Evolutionary conservation across 2,329 filamentous ascomycete species (phyloP).

Genomic region (Calonectria honghensis): DNA sequence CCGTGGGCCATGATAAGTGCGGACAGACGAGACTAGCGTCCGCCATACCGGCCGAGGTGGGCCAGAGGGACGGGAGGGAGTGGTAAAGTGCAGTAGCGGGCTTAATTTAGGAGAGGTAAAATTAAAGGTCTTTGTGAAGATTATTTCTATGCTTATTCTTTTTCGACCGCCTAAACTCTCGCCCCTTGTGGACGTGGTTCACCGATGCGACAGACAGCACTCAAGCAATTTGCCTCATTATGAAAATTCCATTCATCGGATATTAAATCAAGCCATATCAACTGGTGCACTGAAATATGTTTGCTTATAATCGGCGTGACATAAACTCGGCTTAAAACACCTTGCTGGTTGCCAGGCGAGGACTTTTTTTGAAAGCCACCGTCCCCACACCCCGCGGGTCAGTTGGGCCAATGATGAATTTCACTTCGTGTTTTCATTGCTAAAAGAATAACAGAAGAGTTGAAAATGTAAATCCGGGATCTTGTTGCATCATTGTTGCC

Average conservation of each 20-base stretch:
- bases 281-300: neutral
- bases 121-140: neutral
- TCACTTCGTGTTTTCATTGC: neutral
- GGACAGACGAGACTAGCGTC: neutral
- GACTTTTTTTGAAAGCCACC: neutral
- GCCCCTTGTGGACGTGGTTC: neutral
- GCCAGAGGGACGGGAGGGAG: neutral
- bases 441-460: neutral
- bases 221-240: neutral
- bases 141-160: conserved; percentile 12
- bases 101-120: neutral
- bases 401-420: neutral
- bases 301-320: no score
- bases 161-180: neutral
- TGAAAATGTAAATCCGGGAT: neutral
- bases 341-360: neutral
- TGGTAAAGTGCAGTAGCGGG: neutral
- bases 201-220: no score
- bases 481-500: neutral
- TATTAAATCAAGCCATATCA: neutral
- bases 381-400: neutral
- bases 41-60: neutral
- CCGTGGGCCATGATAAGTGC: neutral
- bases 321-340: neutral
- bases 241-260: neutral